Conservation (phyloP, 176 grass and related monocot genomes). For the Triticum monococcum region DNA sequence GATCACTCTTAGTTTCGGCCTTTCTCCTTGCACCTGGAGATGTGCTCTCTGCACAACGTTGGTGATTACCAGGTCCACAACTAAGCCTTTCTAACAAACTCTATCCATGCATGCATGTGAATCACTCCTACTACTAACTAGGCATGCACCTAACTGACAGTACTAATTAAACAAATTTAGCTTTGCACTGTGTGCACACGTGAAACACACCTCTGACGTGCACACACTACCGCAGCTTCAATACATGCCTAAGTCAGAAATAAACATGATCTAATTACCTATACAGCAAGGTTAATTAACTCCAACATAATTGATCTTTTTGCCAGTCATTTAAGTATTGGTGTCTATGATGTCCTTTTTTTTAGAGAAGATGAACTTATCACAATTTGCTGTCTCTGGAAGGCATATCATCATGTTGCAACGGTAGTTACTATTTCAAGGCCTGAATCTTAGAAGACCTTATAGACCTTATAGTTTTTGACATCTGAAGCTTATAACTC, state of each 20-base stretch:
- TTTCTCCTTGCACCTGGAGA: background rate
- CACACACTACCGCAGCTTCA: too few relatives aligned
- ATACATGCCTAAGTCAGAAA: too few relatives aligned
- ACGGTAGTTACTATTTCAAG: background rate
- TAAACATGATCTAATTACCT: too few relatives aligned
- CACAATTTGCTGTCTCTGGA: slow-evolving; percentile 6
- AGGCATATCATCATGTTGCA: slow-evolving; percentile 1
- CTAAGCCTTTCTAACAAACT: too few relatives aligned
- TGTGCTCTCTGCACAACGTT: background rate
- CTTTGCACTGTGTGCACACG: too few relatives aligned
- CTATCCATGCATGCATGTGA: too few relatives aligned
- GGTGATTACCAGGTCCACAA: background rate
- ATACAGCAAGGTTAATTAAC: too few relatives aligned
- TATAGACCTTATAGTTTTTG: slow-evolving; percentile 5
- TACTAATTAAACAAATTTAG: too few relatives aligned
- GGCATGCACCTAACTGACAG: too few relatives aligned
- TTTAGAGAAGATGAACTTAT: background rate
- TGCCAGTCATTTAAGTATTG: background rate
- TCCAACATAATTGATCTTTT: background rate
- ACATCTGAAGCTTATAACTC: background rate
- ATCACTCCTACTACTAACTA: too few relatives aligned
- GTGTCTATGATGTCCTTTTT: background rate
- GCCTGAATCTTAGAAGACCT: background rate
- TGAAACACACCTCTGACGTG: too few relatives aligned
- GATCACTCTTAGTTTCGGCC: background rate